These are phyloP conservation scores for Crucihimalaya himalaica DNA, from an alignment of 345 rosid species.

Conservation along the genomic window DNA sequence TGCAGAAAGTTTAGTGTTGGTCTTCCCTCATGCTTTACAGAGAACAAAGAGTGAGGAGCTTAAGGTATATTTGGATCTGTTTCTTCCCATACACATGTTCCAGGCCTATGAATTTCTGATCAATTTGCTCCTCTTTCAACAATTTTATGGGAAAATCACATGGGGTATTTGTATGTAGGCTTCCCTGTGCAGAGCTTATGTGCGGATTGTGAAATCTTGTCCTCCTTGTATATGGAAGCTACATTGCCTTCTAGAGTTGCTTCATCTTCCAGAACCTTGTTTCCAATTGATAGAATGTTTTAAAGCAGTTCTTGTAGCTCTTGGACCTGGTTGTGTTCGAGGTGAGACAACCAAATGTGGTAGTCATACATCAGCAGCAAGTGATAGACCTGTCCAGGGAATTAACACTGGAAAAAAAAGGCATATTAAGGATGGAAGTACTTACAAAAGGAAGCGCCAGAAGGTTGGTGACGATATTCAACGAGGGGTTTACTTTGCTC, in stretches of 20 bases:
- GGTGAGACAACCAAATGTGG: conserved; percentile 40
- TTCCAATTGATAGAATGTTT: conserved; percentile 70
- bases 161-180: conserved; percentile 49
- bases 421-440: conserved; percentile 46
- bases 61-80: conserved; percentile 54
- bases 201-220: conserved; percentile 69
- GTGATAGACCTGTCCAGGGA: conserved; percentile 43
- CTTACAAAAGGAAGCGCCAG: conserved; percentile 56
- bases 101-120: conserved; percentile 19
- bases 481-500: conserved; percentile 42
- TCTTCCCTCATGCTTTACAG: conserved; percentile 57
- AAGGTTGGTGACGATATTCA: conserved; percentile 54
- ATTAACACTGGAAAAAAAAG: conserved; percentile 66
- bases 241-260: conserved; percentile 57
- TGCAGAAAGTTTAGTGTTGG: conserved; percentile 62
- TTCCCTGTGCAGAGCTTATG: conserved; percentile 73
- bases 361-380: conserved; percentile 35
- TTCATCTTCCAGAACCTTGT: conserved; percentile 72
- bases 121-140: conserved; percentile 19
- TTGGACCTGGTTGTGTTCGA: conserved; percentile 57
- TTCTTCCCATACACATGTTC: conserved; percentile 24
- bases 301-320: conserved; percentile 57
- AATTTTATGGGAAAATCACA: conserved; percentile 12
- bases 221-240: conserved; percentile 87
- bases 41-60: conserved; percentile 83